These are phyloP conservation scores for Yarrowia sp. DNA, from an alignment of 805 yeast genomes.

Conservation along the genomic window DNA sequence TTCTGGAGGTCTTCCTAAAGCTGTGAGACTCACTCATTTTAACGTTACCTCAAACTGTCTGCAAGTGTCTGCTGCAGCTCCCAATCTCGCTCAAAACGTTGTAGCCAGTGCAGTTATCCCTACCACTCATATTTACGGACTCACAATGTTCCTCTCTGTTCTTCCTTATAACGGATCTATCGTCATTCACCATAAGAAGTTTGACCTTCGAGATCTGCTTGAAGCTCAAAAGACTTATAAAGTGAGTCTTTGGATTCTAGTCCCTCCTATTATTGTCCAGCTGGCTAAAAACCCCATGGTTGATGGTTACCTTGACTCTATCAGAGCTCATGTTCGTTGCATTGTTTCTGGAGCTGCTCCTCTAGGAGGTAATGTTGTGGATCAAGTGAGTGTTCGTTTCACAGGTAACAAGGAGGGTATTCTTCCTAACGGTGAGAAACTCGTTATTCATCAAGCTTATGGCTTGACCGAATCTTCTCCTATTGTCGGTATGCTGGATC, in stretches of 20 bases:
- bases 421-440: background rate
- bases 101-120: conserved; percentile 38
- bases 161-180: conserved; percentile 30
- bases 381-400: background rate
- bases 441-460: conserved; percentile 21
- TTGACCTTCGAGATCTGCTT: conserved; percentile 39
- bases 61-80: conserved; percentile 41
- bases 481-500: conserved; percentile 18
- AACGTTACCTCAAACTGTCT: conserved; percentile 46
- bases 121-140: conserved; percentile 39
- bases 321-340: conserved; percentile 43
- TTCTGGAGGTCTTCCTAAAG: conserved; percentile 66
- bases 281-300: conserved; percentile 48
- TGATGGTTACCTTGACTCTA: conserved; percentile 45
- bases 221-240: conserved; percentile 34
- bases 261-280: conserved; percentile 46
- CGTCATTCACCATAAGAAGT: conserved; percentile 36
- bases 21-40: conserved; percentile 64
- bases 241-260: conserved; percentile 45
- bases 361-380: conserved; percentile 34
- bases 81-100: conserved; percentile 33
- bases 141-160: conserved; percentile 33
- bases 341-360: conserved; percentile 51
- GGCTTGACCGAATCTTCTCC: conserved; percentile 15
- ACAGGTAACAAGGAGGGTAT: conserved; percentile 19